Conservation (phyloP, 2,329 filamentous ascomycete species). For the Fusarium algeriense region DNA sequence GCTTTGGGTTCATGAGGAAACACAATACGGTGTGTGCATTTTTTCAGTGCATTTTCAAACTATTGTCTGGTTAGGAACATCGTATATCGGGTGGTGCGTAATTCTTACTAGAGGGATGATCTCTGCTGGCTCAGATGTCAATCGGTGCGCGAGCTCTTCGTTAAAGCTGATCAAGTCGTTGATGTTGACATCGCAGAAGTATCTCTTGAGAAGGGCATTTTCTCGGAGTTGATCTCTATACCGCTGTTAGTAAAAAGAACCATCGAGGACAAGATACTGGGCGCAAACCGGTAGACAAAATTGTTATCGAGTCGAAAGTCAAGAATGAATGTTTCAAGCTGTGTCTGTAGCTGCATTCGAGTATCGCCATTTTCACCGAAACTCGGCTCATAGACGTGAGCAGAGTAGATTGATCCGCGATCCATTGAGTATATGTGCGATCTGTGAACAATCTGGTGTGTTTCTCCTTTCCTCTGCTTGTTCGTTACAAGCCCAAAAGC, state of each 20-base stretch:
- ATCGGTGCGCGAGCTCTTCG: constrained; percentile 90
- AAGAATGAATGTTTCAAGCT: constrained; percentile 90
- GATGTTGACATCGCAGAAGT: constrained; percentile 96
- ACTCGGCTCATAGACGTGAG: constrained; percentile 81
- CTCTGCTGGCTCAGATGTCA: constrained; percentile 90
- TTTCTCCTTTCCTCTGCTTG: constrained; percentile 15
- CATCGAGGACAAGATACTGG: too few species aligned
- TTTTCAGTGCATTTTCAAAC: constrained; percentile 92
- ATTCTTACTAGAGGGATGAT: constrained; percentile 85
- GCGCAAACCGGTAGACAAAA: constrained; percentile 87
- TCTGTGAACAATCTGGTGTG: constrained; percentile 5
- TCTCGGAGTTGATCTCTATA: constrained; percentile 91
- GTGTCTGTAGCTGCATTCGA: constrained; percentile 78
- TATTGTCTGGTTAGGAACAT: constrained; percentile 52
- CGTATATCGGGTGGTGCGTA: too few species aligned
- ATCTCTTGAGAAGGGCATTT: constrained; percentile 93
- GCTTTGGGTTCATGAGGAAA: constrained; percentile 79
- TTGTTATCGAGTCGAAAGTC: constrained; percentile 94
- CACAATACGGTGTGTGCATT: constrained; percentile 93
- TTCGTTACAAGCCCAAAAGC: constrained; percentile 25
- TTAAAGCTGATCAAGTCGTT: constrained; percentile 96
- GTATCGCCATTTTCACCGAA: constrained; percentile 76
- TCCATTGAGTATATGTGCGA: constrained; percentile 71
- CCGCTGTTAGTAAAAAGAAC: constrained; percentile 20
- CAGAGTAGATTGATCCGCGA: constrained; percentile 85